A percentile compares a stretch with the other conserved stretches of the same genome.
Evolutionary conservation across 2,329 filamentous ascomycete species (phyloP).

Genomic region (Cyphellophora attinorum): DNA sequence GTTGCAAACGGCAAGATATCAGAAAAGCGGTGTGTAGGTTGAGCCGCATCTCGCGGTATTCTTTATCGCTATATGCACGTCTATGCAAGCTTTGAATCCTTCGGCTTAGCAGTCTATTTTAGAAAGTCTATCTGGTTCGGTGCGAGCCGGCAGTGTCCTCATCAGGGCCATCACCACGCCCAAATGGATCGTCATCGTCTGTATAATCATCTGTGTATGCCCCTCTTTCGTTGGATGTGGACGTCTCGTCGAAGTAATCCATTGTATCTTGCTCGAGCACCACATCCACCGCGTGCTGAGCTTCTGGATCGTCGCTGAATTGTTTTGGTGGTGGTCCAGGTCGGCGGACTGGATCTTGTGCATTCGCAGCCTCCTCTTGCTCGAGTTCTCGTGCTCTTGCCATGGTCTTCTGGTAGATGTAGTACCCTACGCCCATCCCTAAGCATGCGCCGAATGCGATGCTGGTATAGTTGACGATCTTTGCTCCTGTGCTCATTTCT

Average conservation of each 20-base stretch:
- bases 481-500: constrained; percentile 69
- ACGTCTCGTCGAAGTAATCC: constrained; percentile 32
- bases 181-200: constrained; percentile 40
- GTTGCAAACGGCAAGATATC: no score
- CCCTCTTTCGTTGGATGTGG: constrained; percentile 23
- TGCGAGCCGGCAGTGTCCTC: constrained; percentile 30
- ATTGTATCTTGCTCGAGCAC: constrained; percentile 32
- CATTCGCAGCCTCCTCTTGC: constrained; percentile 33
- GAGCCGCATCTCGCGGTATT: no score
- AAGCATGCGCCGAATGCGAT: constrained; percentile 64
- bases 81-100: neutral
- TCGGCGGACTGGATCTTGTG: constrained; percentile 25
- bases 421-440: constrained; percentile 65
- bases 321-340: constrained; percentile 13
- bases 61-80: no score
- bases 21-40: no score
- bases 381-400: constrained; percentile 40
- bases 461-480: constrained; percentile 72
- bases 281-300: constrained; percentile 28
- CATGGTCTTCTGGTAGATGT: constrained; percentile 65
- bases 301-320: constrained; percentile 28
- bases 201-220: constrained; percentile 44
- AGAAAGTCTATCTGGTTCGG: constrained; percentile 10
- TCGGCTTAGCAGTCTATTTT: constrained; percentile 1
- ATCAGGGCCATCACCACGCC: constrained; percentile 20